Conservation (phyloP, 805 yeast genomes). For the Saccharomyces mikatae region DNA sequence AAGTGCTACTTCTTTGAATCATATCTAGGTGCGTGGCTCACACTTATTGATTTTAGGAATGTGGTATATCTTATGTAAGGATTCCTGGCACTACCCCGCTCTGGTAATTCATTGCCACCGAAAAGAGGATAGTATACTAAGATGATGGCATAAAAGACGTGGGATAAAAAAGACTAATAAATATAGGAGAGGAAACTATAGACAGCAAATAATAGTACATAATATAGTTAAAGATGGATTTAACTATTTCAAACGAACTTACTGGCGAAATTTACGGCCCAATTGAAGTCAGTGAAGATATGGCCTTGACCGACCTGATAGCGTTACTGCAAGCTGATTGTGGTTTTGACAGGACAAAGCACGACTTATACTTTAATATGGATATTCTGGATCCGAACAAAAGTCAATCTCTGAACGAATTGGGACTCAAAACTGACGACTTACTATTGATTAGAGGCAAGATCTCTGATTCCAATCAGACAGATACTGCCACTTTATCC, state of each 20-base stretch:
- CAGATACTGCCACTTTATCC: slow-evolving; percentile 2
- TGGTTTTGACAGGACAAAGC: slow-evolving; percentile 38
- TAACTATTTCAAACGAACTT: slow-evolving; percentile 43
- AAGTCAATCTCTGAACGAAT: slow-evolving; percentile 35
- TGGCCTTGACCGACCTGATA: slow-evolving; percentile 57
- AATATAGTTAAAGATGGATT: slow-evolving; percentile 33
- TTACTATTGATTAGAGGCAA: slow-evolving; percentile 39
- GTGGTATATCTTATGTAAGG: neutral
- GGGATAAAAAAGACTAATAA: neutral
- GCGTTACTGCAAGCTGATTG: slow-evolving; percentile 71
- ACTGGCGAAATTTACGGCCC: slow-evolving; percentile 41
- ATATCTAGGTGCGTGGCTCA: neutral
- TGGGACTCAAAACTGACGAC: slow-evolving; percentile 51
- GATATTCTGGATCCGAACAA: slow-evolving; percentile 27
- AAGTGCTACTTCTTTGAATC: neutral
- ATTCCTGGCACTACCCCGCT: neutral
- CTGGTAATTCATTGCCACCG: neutral
- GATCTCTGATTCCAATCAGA: neutral
- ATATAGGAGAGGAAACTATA: neutral
- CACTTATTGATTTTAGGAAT: neutral
- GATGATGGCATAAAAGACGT: neutral
- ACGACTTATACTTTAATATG: slow-evolving; percentile 44
- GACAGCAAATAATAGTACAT: neutral
- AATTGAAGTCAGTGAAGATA: slow-evolving; percentile 57
- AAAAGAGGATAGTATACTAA: neutral